phyloP scores from a whole-genome alignment of 257 asterid species.

The Verbascum thapsus region DNA sequence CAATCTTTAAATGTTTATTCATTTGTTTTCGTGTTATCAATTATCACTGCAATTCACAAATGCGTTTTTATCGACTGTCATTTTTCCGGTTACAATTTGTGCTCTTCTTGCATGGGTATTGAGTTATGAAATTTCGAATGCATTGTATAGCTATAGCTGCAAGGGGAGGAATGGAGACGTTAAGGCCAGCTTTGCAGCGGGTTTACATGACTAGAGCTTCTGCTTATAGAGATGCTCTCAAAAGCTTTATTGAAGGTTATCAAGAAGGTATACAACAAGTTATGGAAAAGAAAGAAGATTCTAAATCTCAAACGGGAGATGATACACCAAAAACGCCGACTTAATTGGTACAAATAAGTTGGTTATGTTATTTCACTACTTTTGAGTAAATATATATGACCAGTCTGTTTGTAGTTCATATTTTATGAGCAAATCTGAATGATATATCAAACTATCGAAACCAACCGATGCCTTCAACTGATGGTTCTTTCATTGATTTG shows the following conservation, averaged over 20 bases:
- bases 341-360: background rate
- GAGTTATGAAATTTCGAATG: constrained; percentile 2
- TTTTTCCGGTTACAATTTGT: background rate
- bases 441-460: background rate
- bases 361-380: background rate
- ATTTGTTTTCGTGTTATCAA: background rate
- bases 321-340: constrained; percentile 36
- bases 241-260: constrained; percentile 85
- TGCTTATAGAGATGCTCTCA: constrained; percentile 85
- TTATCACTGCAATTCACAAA: background rate
- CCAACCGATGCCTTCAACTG: background rate
- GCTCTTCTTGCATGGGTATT: constrained; percentile 11
- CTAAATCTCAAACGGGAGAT: constrained; percentile 38
- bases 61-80: no score
- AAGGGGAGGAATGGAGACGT: constrained; percentile 88
- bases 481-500: background rate
- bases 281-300: constrained; percentile 64
- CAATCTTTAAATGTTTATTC: background rate
- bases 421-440: background rate
- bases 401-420: background rate
- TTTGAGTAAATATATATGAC: background rate
- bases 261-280: constrained; percentile 87
- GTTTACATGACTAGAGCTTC: constrained; percentile 95
- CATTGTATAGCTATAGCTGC: constrained; percentile 76
- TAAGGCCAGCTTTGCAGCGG: constrained; percentile 83